Evolutionary conservation across 345 rosid species (phyloP).

Genomic region (Populus ilicifolia): DNA sequence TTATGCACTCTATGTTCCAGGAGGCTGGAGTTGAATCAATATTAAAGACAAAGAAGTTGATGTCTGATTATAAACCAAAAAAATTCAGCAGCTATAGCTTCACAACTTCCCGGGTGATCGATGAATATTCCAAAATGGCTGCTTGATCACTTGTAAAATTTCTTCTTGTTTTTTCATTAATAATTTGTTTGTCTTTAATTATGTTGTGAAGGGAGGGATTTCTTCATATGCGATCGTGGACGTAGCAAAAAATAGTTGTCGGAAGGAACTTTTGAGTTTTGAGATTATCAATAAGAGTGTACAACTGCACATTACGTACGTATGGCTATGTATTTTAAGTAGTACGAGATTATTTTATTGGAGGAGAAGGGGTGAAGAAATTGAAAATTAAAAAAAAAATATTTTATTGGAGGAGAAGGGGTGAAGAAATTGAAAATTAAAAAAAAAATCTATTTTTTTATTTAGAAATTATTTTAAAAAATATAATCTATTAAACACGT

Average conservation of each 20-base stretch:
- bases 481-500: no score
- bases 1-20: slow-evolving; percentile 9
- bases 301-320: neutral
- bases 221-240: neutral
- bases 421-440: no score
- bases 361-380: no score
- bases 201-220: neutral
- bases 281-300: neutral
- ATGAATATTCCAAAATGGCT: neutral
- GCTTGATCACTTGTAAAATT: neutral
- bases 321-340: neutral
- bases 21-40: slow-evolving; percentile 8
- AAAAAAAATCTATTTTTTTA: no score
- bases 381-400: no score
- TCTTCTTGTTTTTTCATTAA: neutral
- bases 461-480: no score
- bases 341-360: no score
- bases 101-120: neutral
- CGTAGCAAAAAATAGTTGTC: no score
- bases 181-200: neutral
- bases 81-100: neutral
- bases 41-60: neutral
- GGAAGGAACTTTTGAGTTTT: no score
- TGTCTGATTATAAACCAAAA: neutral
- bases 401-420: no score